Evolutionary conservation across 1,139 yeast genomes (phyloP), one percentile per base, ranked within the genome.

Genomic region (Debaryomyces psychrophilus): DNA sequence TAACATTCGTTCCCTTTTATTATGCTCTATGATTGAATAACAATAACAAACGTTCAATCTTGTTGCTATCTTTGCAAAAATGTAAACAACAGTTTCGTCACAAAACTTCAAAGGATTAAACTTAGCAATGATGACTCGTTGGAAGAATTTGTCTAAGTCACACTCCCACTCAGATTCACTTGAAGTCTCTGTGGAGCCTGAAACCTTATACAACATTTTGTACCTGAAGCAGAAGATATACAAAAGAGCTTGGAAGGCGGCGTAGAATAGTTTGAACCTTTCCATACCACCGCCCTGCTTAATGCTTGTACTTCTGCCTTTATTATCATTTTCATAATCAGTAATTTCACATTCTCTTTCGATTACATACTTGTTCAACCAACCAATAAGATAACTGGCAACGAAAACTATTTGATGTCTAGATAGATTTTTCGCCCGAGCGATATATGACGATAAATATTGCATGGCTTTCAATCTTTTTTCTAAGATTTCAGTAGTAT

Each of bases 41-140:
- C 98, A 92, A 66, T 92, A 93, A 46, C 96, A 95, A 18, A 90
- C 88, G 59, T 90, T 90, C 54, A 90, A 87, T 58, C 85, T 85
- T 54, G 95, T 95, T 2, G 98, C 90, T 43, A 93, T 82, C 56
- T 90, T 87, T 11, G 99, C 98, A 72, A 93, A 93, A 73, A 92
- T 93, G 50, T 85, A 79, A 50, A 92, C 97, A 44, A 95, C 97
- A 12, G 95, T 90, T 58, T 90, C 95, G 61, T 92, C 93, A 65
- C 98, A 90, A 69, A 85, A 93, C 61, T 89, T 88, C 57, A 95
- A 77, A 2, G 99, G 99, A 62, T 93, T 95, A 71, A 93, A 90
- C 59, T 87, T 87, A 15, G 97, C 86, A 36, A 90, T 79, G 34
- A 95, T 84, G 54, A 88, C 81, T 54, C 96, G 76, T 64, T 89